These are phyloP conservation scores for Podaxis sp. DNA, from an alignment of 768 basidiomycete genomes.

Conservation along the genomic window DNA sequence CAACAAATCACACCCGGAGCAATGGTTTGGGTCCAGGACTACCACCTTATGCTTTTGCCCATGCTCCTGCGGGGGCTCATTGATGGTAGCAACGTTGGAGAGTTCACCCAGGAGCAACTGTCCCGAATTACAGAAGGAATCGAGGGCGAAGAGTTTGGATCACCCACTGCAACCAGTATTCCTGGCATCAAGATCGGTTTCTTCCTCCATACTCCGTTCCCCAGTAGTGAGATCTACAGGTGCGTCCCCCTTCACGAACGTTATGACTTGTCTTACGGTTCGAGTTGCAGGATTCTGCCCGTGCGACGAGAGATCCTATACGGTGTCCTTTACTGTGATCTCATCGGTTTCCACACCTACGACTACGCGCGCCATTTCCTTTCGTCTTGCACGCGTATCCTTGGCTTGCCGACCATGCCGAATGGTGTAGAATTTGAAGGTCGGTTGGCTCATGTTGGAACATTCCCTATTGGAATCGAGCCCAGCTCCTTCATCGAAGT, in stretches of 20 bases:
- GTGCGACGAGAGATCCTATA: constrained; percentile 97
- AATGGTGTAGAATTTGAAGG: constrained; percentile 98
- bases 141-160: constrained; percentile 42
- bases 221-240: constrained; percentile 97
- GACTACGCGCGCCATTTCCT: constrained; percentile 99
- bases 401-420: constrained; percentile 94
- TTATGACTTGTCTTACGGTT: constrained; percentile 9
- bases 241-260: constrained; percentile 33
- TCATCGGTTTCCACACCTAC: constrained; percentile 99
- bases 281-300: constrained; percentile 75
- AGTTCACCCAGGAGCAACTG: constrained; percentile 60
- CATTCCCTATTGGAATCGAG: constrained; percentile 99
- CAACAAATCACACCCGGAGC: constrained; percentile 78
- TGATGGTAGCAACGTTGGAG: constrained; percentile 64
- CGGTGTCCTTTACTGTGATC: constrained; percentile 92
- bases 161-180: constrained; percentile 34
- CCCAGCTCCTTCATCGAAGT: constrained; percentile 88
- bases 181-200: constrained; percentile 92
- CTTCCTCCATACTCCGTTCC: constrained; percentile 98
- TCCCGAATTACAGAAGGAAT: constrained; percentile 73
- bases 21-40: constrained; percentile 99
- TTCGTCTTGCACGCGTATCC: constrained; percentile 95
- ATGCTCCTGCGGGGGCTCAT: constrained; percentile 91
- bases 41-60: constrained; percentile 96
- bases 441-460: constrained; percentile 93